Base-by-base conservation (phyloP, 2,329 filamentous ascomycete species). In the Epichloe glyceriae region DNA sequence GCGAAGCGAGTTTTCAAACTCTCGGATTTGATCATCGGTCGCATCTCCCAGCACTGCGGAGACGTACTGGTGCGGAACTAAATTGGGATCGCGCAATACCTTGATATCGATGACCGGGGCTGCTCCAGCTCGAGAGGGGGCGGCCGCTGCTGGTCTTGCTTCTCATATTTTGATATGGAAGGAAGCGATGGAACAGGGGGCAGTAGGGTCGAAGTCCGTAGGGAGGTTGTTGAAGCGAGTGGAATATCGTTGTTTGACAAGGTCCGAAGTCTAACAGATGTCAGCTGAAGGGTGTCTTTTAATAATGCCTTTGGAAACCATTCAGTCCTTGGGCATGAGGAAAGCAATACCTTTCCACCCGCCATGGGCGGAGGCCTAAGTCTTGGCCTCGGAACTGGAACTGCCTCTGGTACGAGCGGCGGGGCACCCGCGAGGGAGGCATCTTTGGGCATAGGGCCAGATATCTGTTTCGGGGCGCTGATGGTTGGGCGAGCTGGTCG, bases 201-300 rank as follows among this genome's bases (percentile, higher is more conserved):
- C 80, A 51, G 78, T 80, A 57, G 76, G 73, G 59, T 84, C 79
- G 63, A 82, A 86, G 60, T 87, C 82, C 53, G 80, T 71, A 1
- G 86, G 85, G 1, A 84, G 67, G 56, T 86, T 82, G 60, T 89
- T 91, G 67, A 96, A 95, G 54, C 91, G 83, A 41, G 90, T 90
- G 39, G 93, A 97, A 69, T 97, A 98, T 59, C 93, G 78, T 59
- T 89, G 80, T 72, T 97, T 97, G 53, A 98, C 90, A 50, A 97
- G 74, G 66, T 98, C 91, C 22, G 79, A 79, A 1, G 80, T 83
- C 79, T 82, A 65, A 4, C 41, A 22, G 47, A 20, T 26, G 51
- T 65, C 49, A 66, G 59, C 57, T 43, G 14, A 50, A 61, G 11
- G 14, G 8, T 37, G 30, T 30, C 12, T 37, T n/a, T 30, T 30